Evolutionary conservation across 1,284 basidiomycete species (phyloP).

Genomic region (Boletus semigastroideus): DNA sequence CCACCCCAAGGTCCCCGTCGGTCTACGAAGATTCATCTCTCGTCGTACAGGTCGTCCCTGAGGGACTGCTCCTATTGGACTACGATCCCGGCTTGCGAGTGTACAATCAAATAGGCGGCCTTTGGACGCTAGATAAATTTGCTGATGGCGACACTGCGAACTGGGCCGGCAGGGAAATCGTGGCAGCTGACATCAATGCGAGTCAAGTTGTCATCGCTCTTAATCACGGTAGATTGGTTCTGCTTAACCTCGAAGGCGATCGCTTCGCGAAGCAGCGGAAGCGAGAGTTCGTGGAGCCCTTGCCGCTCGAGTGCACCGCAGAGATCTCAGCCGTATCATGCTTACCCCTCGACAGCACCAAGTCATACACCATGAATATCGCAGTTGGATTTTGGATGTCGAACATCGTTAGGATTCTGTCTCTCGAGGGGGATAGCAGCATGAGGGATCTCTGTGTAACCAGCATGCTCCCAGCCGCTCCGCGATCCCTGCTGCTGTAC

Average conservation of each 20-base stretch:
- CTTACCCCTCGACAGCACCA: slow-evolving; percentile 48
- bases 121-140: slow-evolving; percentile 35
- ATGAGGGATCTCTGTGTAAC: slow-evolving; percentile 44
- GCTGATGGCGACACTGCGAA: slow-evolving; percentile 16
- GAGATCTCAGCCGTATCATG: slow-evolving; percentile 72
- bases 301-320: slow-evolving; percentile 18
- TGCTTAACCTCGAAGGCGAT: slow-evolving; percentile 49
- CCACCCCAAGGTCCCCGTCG: slow-evolving; percentile 26
- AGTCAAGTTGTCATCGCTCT: slow-evolving; percentile 69
- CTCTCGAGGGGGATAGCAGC: slow-evolving; percentile 28
- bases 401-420: slow-evolving; percentile 62
- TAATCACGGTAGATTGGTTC: slow-evolving; percentile 53
- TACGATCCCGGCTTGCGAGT: slow-evolving; percentile 41
- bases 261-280: slow-evolving; percentile 37
- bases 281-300: slow-evolving; percentile 22
- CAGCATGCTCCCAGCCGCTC: slow-evolving; percentile 52
- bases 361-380: slow-evolving; percentile 47
- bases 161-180: slow-evolving; percentile 46
- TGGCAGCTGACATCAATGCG: slow-evolving; percentile 64
- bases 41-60: slow-evolving; percentile 72
- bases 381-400: slow-evolving; percentile 80
- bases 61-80: slow-evolving; percentile 54
- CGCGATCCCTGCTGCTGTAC: slow-evolving; percentile 70
- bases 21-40: slow-evolving; percentile 53
- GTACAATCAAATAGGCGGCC: slow-evolving; percentile 35